Evolutionary conservation across 1,139 yeast genomes (phyloP).

Genomic region (Hyphopichia wangnamkhiaoensis): DNA sequence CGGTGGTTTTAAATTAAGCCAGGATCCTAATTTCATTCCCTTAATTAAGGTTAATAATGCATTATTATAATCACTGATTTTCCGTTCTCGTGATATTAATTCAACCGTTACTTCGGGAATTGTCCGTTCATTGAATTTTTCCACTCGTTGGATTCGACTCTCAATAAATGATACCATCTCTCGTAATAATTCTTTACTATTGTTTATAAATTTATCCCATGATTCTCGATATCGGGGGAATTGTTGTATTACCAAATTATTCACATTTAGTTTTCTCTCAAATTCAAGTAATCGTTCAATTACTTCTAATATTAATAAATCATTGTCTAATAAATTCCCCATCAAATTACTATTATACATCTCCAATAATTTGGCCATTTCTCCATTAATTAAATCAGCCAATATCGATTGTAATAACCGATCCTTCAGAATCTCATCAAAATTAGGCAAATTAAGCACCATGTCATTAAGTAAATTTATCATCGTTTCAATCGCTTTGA

Average conservation of each 20-base stretch:
- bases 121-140: slow-evolving; percentile 56
- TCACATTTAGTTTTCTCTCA: slow-evolving; percentile 18
- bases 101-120: slow-evolving; percentile 74
- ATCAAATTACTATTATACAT: slow-evolving; percentile 11
- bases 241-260: slow-evolving; percentile 8
- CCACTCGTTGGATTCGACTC: slow-evolving; percentile 42
- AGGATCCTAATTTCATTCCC: slow-evolving; percentile 57
- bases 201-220: slow-evolving; percentile 18
- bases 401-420: slow-evolving; percentile 15
- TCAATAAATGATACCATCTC: slow-evolving; percentile 62
- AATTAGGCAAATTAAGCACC: slow-evolving; percentile 6
- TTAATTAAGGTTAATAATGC: slow-evolving; percentile 56
- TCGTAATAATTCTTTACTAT: slow-evolving; percentile 44
- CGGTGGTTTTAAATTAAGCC: slow-evolving; percentile 65
- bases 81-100: slow-evolving; percentile 59
- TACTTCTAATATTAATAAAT: slow-evolving; percentile 46
- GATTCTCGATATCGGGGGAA: slow-evolving; percentile 14
- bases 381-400: slow-evolving; percentile 20
- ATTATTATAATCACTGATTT: slow-evolving; percentile 61
- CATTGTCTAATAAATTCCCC: slow-evolving; percentile 21
- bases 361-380: slow-evolving; percentile 18
- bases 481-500: slow-evolving; percentile 52
- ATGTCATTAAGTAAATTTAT: slow-evolving; percentile 40
- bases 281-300: slow-evolving; percentile 33
- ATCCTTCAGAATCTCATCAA: slow-evolving; percentile 1